Evolutionary conservation across 345 rosid genomes (phyloP), one percentile per base, ranked within the genome.

Genomic region (Eutrema heterophyllum): DNA sequence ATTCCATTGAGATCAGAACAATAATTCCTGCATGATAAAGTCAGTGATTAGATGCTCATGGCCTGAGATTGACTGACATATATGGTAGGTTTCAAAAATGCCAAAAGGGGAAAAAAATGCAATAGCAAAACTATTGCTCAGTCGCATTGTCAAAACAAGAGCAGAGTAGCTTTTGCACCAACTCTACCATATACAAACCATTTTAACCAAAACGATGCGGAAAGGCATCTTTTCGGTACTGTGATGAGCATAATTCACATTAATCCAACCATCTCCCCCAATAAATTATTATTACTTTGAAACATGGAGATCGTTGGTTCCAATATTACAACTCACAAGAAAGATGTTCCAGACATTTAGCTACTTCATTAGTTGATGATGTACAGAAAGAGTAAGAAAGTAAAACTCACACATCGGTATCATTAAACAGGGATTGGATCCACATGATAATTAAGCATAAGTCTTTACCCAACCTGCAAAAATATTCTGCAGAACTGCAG

Each of bases 1-100:
- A 71, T 51, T 70, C 75, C 82, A 77, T 46, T 54, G 46, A 54
- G 68, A 64, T 66, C 33, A 78, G 75, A 73, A 70, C 85, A 77
- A 71, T 57, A 54, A 53, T 43, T 58, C 48, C 33, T 40, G 63
- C 30, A 67, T 59, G 73, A 66, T 61, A 27, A 41, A 67, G 55
- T 52, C 64, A 27, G 38, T 78, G 74, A 72, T 64, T 72, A 57
- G 73, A 78, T 59, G 43, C 68, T 49, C 60, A 66, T 43, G n/a
- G 68, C 61, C 54, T 11, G 54, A 66, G 46, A 62, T 9, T 14
- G 76, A 71, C 39, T 65, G 73, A 71, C 70, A 62, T 44, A 5
- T 16, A 52, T 21, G 56, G 53, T 27, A 67, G 56, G 48, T 69
- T 62, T 45, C 38, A 61, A 38, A 75, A 45, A 62, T 62, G 70